A percentile compares a stretch with the other conserved stretches of the same genome.
phyloP scores from a whole-genome alignment of 2,329 filamentous ascomycete species.

The Paecilomyces dactylethromorphus region DNA sequence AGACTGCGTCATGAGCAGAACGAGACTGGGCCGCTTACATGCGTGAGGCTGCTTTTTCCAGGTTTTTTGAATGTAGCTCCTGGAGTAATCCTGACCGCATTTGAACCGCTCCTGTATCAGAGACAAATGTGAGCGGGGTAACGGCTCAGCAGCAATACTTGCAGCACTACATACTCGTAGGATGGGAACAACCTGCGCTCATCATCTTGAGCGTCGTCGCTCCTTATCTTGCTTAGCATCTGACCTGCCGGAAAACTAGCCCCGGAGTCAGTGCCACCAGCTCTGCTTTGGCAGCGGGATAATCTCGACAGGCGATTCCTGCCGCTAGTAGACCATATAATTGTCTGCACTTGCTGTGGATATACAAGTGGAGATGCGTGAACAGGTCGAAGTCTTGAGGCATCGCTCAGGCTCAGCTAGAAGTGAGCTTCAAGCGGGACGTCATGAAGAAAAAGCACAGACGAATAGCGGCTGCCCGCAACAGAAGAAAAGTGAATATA shows the following conservation, averaged over 20 bases:
- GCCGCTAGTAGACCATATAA: neutral
- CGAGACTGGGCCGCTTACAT: conserved; percentile 7
- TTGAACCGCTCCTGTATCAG: conserved; percentile 6
- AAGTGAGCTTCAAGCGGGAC: neutral
- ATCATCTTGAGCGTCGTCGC: conserved; percentile 6
- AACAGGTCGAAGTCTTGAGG: neutral
- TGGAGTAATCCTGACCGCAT: conserved; percentile 20
- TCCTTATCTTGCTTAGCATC: conserved; percentile 9
- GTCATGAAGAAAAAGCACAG: neutral
- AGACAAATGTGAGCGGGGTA: conserved; percentile 1
- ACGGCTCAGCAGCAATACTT: neutral
- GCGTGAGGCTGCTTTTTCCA: conserved; percentile 7
- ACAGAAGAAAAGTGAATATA: neutral
- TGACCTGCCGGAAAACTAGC: conserved; percentile 9
- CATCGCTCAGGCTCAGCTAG: neutral
- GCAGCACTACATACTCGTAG: conserved; percentile 10
- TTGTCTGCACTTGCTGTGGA: neutral
- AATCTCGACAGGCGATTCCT: neutral
- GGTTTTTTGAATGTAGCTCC: conserved; percentile 15
- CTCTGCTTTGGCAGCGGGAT: neutral
- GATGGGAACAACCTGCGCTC: conserved; percentile 17
- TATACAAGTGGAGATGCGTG: neutral
- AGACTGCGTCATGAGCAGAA: conserved; percentile 10
- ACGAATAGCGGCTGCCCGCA: neutral
- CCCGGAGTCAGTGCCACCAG: conserved; percentile 8